Evolutionary conservation across 2,329 filamentous ascomycete species (phyloP).

Genomic region (Fusarium sublunatum): DNA sequence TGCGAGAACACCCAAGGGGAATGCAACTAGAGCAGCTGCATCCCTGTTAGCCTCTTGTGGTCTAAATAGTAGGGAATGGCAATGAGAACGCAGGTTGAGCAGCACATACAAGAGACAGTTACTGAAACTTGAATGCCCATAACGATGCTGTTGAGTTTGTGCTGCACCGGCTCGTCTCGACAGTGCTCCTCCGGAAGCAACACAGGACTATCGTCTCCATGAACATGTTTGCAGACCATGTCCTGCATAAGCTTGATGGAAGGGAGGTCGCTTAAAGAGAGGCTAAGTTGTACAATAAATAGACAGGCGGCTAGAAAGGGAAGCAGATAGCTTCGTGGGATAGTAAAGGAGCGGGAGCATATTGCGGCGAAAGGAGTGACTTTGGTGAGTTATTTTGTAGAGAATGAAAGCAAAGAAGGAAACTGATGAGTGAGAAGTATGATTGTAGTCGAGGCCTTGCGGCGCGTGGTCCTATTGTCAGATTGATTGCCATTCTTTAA

Average conservation of each 20-base stretch:
- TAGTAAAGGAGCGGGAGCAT: constrained; percentile 20
- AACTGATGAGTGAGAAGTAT: neutral
- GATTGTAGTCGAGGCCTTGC: neutral
- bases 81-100: neutral
- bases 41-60: neutral
- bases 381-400: neutral
- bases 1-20: constrained; percentile 40
- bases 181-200: constrained; percentile 38
- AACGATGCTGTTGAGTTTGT: constrained; percentile 36
- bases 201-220: neutral
- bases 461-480: neutral
- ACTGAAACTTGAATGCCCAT: constrained; percentile 39
- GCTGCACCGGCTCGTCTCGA: constrained; percentile 35
- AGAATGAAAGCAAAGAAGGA: neutral
- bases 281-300: constrained; percentile 43
- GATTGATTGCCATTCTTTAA: constrained; percentile 12
- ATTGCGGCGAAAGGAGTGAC: constrained; percentile 14
- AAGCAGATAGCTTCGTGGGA: constrained; percentile 32
- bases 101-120: constrained; percentile 32
- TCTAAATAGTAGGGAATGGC: neutral
- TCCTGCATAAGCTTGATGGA: constrained; percentile 42
- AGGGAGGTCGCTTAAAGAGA: constrained; percentile 41
- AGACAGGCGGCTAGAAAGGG: constrained; percentile 39
- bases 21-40: constrained; percentile 38
- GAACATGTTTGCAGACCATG: constrained; percentile 39